Base-by-base conservation (phyloP, 2,329 filamentous ascomycete genomes). In the Beauveria caledonica region DNA sequence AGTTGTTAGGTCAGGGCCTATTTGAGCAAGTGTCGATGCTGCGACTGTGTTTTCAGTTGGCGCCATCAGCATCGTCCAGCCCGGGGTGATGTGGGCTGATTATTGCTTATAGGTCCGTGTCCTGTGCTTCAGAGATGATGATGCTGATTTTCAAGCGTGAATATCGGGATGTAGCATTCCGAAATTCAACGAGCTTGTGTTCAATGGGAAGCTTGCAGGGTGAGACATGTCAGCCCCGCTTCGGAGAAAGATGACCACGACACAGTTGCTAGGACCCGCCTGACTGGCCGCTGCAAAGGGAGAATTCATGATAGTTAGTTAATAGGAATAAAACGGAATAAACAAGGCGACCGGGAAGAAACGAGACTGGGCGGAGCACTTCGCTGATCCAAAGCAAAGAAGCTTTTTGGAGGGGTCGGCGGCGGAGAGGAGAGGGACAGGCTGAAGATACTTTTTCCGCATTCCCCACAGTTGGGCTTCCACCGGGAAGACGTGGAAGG, bases 391-490 rank as follows among this genome's bases (percentile, higher is more conserved):
- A 39, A 17, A 25, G 33, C 19, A 17, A 56, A 56, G 40, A 44
- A 33, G 25, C 42, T 45, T 46, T 46, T 56, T 46, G 50, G 33
- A 19, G 36, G 29, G 21, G 51, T 5, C 7, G 17, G 36, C 19
- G 9, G 39, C 9, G 21, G 23, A 27, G 19, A 51, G 29, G 8
- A 15, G 36, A 10, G 7, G 17, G 11, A 27, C 13, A 40, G 29
- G 21, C 13, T 53, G 25, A 25, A 58, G 45, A 58, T 58, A 19
- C 33, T 19, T 50, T 51, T 58, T 51, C 27, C 53, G 19, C 9
- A 3, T 57, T 50, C 55, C 55, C 55, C 55, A 58, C 55, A 58
- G 55, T 58, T 58, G 55, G 55, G 55, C 55, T 50, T 58, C 46
- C 46, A 58, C 44, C 44, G 33, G 29, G 44, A 45, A 25, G 29